Conservation (phyloP, 306 rosid species). For the Amphicarpaea edgeworthii region DNA sequence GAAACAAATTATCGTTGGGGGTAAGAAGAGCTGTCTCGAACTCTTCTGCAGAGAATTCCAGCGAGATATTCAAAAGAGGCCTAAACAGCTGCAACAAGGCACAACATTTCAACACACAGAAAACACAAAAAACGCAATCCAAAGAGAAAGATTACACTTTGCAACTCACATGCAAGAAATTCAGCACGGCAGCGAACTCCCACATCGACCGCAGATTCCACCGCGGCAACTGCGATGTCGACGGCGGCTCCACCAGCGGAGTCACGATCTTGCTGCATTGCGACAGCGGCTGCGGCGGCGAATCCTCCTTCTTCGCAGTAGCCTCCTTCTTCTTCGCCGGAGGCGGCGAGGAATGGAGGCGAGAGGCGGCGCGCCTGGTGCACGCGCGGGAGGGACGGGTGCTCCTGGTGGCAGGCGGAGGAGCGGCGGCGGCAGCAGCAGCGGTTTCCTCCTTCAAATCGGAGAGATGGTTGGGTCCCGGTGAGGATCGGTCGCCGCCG, state of each 20-base stretch:
- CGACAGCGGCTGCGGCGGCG: conserved; percentile 49
- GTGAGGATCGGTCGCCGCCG: conserved; percentile 64
- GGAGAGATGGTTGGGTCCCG: conserved; percentile 57
- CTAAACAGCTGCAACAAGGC: conserved; percentile 72
- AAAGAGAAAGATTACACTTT: conserved; percentile 53
- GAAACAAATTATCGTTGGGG: conserved; percentile 92
- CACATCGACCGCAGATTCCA: conserved; percentile 96
- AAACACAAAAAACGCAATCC: conserved; percentile 24
- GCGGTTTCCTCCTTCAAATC: conserved; percentile 56
- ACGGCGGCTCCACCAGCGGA: conserved; percentile 72
- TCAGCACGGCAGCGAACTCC: conserved; percentile 93
- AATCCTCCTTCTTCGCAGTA: conserved; percentile 49
- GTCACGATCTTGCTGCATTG: conserved; percentile 93
- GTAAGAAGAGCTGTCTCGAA: conserved; percentile 92
- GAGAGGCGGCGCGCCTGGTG: conserved; percentile 84
- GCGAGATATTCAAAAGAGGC: conserved; percentile 80
- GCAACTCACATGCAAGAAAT: conserved; percentile 90
- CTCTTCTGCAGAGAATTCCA: conserved; percentile 94
- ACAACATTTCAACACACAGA: conserved; percentile 45
- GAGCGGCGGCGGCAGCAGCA: conserved; percentile 15
- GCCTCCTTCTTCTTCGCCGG: too few relatives aligned
- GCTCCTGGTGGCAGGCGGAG: conserved; percentile 62
- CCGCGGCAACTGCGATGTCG: conserved; percentile 82
- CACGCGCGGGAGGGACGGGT: conserved; percentile 97
- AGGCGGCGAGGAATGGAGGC: conserved; percentile 50